A percentile compares a stretch with the other conserved stretches of the same genome.
These are phyloP conservation scores for Colletotrichum horii DNA, from an alignment of 2,329 filamentous ascomycete genomes.

Conservation along the genomic window DNA sequence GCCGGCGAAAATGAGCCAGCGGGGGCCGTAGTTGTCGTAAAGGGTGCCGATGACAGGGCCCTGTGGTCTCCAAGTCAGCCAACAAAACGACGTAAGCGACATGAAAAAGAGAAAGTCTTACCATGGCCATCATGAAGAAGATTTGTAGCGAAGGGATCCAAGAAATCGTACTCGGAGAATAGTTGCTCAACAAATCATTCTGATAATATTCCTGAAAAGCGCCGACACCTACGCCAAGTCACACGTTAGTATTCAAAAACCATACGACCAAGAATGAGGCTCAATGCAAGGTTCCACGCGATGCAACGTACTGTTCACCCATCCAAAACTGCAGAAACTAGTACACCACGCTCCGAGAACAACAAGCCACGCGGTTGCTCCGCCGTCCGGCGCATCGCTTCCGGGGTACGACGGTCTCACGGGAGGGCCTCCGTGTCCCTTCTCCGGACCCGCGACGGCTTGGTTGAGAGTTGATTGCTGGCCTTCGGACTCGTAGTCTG, in stretches of 20 bases:
- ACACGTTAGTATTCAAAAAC: neutral
- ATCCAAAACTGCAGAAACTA: constrained; percentile 46
- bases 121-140: constrained; percentile 57
- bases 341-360: constrained; percentile 45
- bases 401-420: neutral
- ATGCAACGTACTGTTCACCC: constrained; percentile 32
- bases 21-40: constrained; percentile 68
- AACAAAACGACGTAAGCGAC: neutral
- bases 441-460: neutral
- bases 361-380: constrained; percentile 40
- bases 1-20: constrained; percentile 56
- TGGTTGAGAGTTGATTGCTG: neutral
- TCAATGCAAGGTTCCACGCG: neutral
- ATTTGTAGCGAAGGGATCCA: constrained; percentile 66
- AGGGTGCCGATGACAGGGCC: constrained; percentile 67
- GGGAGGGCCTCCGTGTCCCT: neutral
- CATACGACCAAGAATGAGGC: neutral
- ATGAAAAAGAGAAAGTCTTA: constrained; percentile 31
- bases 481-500: constrained; percentile 7
- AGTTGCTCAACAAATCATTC: constrained; percentile 47
- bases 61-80: constrained; percentile 25
- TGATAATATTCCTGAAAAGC: constrained; percentile 66
- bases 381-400: constrained; percentile 31
- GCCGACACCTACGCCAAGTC: constrained; percentile 40
- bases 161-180: constrained; percentile 60